A percentile compares a stretch with the other conserved stretches of the same genome.
These are phyloP conservation scores for Brasenia schreberi DNA, from an alignment of 164 flowering plant species.

Conservation along the genomic window DNA sequence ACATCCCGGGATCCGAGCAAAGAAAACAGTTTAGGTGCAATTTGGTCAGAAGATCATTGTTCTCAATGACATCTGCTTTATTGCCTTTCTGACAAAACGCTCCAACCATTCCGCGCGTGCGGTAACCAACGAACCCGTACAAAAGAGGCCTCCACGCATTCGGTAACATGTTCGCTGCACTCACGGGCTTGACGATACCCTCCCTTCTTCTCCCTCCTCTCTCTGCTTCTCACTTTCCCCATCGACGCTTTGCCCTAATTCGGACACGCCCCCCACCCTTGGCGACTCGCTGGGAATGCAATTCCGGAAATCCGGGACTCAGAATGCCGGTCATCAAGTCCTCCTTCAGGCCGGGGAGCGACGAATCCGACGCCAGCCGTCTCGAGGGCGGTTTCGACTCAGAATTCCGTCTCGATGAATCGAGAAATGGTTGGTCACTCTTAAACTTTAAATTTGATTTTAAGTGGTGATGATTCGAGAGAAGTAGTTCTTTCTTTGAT, in stretches of 20 bases:
- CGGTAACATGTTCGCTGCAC: neutral
- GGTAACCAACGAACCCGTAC: neutral
- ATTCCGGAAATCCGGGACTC: conserved; percentile 13
- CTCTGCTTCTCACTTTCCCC: conserved; percentile 20
- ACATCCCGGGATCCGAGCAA: no score
- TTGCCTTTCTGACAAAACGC: neutral
- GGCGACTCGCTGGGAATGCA: conserved; percentile 16
- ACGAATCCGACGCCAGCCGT: conserved; percentile 8
- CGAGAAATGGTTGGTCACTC: neutral
- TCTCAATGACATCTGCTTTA: no score
- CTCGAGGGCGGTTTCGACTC: no score
- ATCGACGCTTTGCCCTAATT: conserved; percentile 7
- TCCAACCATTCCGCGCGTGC: neutral
- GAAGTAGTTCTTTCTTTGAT: no score
- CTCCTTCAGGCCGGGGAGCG: conserved; percentile 11
- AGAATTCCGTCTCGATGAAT: no score
- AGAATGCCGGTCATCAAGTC: conserved; percentile 32
- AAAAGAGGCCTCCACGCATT: neutral
- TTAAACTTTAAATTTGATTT: no score
- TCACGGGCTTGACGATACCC: neutral
- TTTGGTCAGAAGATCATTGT: no score
- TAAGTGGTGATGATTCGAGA: no score
- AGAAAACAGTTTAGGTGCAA: no score
- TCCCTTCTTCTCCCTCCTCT: conserved; percentile 12
- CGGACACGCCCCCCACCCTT: conserved; percentile 12